These are phyloP conservation scores for Magnusiomyces paraingens DNA, from an alignment of 1,139 yeast genomes.

Conservation along the genomic window DNA sequence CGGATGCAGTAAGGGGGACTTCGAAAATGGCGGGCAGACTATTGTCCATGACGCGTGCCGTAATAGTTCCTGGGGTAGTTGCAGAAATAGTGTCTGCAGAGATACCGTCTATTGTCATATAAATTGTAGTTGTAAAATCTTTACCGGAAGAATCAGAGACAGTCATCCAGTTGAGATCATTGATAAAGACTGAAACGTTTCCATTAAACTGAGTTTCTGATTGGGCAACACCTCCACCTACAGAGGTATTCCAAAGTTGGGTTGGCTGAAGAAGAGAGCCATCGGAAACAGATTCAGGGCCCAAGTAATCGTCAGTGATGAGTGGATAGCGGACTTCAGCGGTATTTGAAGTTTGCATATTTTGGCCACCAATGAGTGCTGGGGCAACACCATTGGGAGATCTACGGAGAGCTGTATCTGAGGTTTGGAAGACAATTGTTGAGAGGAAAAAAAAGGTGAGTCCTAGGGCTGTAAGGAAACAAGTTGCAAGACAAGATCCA, in stretches of 20 bases:
- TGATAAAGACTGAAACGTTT: constrained; percentile 12
- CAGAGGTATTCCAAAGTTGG: constrained; percentile 3
- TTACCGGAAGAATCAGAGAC: not conserved
- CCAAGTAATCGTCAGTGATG: constrained; percentile 10
- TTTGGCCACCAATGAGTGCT: not conserved
- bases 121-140: constrained; percentile 12
- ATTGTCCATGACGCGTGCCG: constrained; percentile 11
- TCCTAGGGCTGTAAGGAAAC: constrained; percentile 9
- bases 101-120: constrained; percentile 13
- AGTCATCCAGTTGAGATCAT: constrained; percentile 14
- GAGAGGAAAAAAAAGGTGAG: constrained; percentile 12
- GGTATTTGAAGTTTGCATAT: constrained; percentile 7
- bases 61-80: constrained; percentile 13
- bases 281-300: constrained; percentile 1
- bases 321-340: constrained; percentile 10
- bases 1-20: constrained; percentile 6
- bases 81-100: constrained; percentile 11
- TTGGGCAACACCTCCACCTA: not conserved
- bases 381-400: constrained; percentile 3
- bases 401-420: constrained; percentile 11
- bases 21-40: constrained; percentile 12
- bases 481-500: constrained; percentile 12
- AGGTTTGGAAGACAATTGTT: constrained; percentile 14
- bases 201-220: constrained; percentile 14
- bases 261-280: constrained; percentile 7